Evolutionary conservation across 345 rosid species (phyloP).

Genomic region (Citrus trifoliata): DNA sequence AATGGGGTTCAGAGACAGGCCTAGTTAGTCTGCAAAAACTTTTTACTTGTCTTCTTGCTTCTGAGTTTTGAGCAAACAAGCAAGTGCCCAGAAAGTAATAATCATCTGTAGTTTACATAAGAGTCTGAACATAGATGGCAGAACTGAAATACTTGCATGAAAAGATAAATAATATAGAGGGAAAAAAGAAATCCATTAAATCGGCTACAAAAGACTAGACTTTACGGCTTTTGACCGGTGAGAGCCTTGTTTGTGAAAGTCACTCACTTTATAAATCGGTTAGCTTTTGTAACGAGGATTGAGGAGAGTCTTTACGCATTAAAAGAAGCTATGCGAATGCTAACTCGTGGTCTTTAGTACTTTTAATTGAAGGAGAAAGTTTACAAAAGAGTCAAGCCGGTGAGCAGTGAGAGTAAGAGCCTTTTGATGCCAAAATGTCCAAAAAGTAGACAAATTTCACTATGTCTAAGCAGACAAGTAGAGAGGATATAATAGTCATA

Average conservation of each 20-base stretch:
- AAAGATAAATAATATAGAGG: background rate
- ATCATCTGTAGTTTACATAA: slow-evolving; percentile 26
- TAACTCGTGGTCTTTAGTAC: slow-evolving; percentile 38
- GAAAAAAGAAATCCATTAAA: slow-evolving; percentile 1
- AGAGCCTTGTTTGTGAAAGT: slow-evolving; percentile 37
- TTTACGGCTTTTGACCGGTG: slow-evolving; percentile 45
- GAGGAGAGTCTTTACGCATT: slow-evolving; percentile 34
- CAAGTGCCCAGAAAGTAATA: slow-evolving; percentile 25
- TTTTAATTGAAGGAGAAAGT: slow-evolving; percentile 36
- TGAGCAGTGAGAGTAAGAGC: background rate
- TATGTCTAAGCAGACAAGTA: background rate
- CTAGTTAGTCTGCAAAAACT: slow-evolving; percentile 24
- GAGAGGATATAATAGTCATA: background rate
- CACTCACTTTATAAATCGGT: slow-evolving; percentile 17
- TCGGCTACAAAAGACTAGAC: slow-evolving; percentile 30
- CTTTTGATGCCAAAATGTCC: slow-evolving; percentile 31
- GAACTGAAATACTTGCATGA: background rate
- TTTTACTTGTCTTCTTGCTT: slow-evolving; percentile 23
- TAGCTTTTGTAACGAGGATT: slow-evolving; percentile 29
- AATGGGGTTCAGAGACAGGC: slow-evolving; percentile 19
- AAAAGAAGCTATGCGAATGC: slow-evolving; percentile 46
- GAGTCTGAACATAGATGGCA: slow-evolving; percentile 22
- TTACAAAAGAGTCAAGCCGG: slow-evolving; percentile 6
- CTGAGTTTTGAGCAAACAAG: slow-evolving; percentile 16
- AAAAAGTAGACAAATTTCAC: slow-evolving; percentile 26